Evolutionary conservation across 495 filamentous ascomycete species (phyloP), one percentile per base, ranked within the genome.

Genomic region (Trichoderma erinaceum): DNA sequence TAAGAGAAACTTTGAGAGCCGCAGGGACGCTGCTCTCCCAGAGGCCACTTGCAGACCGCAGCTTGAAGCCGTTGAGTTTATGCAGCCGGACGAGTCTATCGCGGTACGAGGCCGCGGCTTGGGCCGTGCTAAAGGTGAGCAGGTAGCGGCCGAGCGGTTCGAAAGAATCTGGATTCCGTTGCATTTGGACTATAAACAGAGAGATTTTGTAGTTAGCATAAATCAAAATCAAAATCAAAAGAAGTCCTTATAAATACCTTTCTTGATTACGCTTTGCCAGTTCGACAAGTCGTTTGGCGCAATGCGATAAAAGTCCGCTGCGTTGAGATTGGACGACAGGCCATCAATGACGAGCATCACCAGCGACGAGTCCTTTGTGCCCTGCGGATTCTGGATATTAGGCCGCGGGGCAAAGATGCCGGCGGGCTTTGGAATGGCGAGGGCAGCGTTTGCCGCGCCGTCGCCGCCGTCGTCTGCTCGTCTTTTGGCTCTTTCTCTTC

Each of bases 291-390:
- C 87, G 32, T 78, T 73, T 41, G 78, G 79, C 11, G 84, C 78
- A 7, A 89, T 70, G 25, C 87, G 83, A 38, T 84, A 79, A 77
- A 91, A 91, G 75, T 91, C 89, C 69, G 80, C 81, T 16, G 65
- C 41, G 41, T 25, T 48, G 27, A 66, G 65, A 27, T 66, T 66
- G 7, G 41, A n/a, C 7, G 41, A 46, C 21, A 66, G 41, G 25
- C 41, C 65, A 8, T 32, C 27, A 16, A 66, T 50, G 41, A 66
- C n/a, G 41, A 66, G 38, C 65, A 66, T 66, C 23, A 11, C 8
- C 15, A 11, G 23, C 23, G 56, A 61, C 8, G 27, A 61, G 23
- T 27, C 23, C 11, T 13, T 61, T 18, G 56, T 32, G 56, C 56
- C 56, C 27, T 12, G 23, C 4, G 56, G 56, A 12, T 61, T 61